phyloP scores from a whole-genome alignment of 2,329 filamentous ascomycete species.

The Curvularia spicifera region DNA sequence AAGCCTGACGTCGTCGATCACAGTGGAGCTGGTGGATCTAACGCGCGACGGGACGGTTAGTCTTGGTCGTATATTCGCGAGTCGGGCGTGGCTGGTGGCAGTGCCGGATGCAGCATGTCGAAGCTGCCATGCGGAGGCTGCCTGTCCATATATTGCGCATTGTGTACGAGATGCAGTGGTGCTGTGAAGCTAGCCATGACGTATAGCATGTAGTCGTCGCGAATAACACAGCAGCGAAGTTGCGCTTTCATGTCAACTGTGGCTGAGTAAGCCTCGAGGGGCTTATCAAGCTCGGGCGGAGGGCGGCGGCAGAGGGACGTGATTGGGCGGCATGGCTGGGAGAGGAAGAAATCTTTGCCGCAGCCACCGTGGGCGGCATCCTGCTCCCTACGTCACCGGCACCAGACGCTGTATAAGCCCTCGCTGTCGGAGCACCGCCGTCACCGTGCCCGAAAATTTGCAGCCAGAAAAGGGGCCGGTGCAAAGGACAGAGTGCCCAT shows the following conservation, averaged over 20 bases:
- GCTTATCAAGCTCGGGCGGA: constrained; percentile 10
- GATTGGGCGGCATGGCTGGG: constrained; percentile 2
- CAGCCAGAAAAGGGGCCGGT: background rate
- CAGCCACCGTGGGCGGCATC: background rate
- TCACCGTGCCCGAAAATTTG: constrained; percentile 2
- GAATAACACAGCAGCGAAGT: constrained; percentile 4
- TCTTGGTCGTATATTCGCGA: constrained; percentile 9
- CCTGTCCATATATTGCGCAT: constrained; percentile 1
- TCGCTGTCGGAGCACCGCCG: background rate
- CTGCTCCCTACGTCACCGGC: constrained; percentile 4
- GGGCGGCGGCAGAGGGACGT: background rate
- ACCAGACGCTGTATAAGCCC: constrained; percentile 11
- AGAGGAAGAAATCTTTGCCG: constrained; percentile 3
- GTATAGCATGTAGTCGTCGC: background rate
- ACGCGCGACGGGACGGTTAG: constrained; percentile 11
- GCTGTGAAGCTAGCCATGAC: constrained; percentile 1
- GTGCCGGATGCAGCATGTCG: background rate
- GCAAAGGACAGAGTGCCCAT: background rate
- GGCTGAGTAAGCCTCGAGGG: constrained; percentile 15
- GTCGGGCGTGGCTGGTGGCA: constrained; percentile 4
- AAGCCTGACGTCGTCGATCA: constrained; percentile 16
- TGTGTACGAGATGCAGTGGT: background rate
- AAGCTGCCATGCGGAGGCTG: background rate
- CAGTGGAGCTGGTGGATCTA: constrained; percentile 15
- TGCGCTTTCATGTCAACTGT: background rate